These are phyloP conservation scores for Austroboletus eburneus DNA, from an alignment of 768 basidiomycete genomes.

Conservation along the genomic window DNA sequence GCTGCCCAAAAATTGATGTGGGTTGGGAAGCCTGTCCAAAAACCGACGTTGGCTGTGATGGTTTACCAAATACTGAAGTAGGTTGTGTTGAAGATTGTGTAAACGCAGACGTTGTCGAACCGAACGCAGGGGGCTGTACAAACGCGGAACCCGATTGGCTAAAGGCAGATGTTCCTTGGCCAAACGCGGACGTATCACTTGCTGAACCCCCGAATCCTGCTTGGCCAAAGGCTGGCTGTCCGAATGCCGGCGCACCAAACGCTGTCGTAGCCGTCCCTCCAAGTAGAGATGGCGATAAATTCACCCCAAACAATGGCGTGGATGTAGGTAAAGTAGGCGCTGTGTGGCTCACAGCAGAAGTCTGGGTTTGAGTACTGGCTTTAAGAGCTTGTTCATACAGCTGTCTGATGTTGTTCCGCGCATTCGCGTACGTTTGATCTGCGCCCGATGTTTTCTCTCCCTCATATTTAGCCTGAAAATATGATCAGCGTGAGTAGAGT, in stretches of 20 bases:
- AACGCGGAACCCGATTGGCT: conserved; percentile 34
- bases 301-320: conserved; percentile 38
- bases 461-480: conserved; percentile 54
- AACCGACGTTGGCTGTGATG: conserved; percentile 22
- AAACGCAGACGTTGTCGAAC: conserved; percentile 25
- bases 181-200: conserved; percentile 36
- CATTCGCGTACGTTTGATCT: conserved; percentile 46
- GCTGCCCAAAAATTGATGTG: conserved; percentile 36
- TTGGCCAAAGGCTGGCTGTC: conserved; percentile 38
- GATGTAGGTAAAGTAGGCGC: conserved; percentile 23
- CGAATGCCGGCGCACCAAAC: conserved; percentile 31
- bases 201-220: no score
- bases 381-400: conserved; percentile 51
- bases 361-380: conserved; percentile 31
- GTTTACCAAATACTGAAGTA: conserved; percentile 32
- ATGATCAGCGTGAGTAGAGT: conserved; percentile 1
- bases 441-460: conserved; percentile 49
- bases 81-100: conserved; percentile 28
- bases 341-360: conserved; percentile 7
- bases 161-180: conserved; percentile 32
- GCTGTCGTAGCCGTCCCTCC: conserved; percentile 24
- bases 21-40: conserved; percentile 34
- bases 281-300: conserved; percentile 29
- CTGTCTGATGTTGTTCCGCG: conserved; percentile 44
- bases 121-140: conserved; percentile 36